Base-by-base conservation (phyloP, 2,329 filamentous ascomycete genomes). In the Nigrospora sphaerica region DNA sequence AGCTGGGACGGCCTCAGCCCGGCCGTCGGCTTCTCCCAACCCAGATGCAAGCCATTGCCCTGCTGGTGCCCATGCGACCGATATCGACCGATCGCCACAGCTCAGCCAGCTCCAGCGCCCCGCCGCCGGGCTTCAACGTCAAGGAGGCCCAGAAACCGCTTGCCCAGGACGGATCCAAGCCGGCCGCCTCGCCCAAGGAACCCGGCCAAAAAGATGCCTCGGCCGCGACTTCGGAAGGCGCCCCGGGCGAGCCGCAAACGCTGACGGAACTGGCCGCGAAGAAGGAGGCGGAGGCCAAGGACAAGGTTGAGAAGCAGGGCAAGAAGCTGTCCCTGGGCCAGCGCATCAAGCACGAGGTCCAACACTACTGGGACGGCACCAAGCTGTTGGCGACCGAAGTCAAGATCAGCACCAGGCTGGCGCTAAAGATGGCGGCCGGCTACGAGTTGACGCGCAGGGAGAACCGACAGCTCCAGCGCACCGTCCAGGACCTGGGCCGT, bases 351-450 rank as follows among this genome's bases (percentile, higher is more conserved):
- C 91, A 95, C 66, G 93, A 98, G 68, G 77, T 76, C 13, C 81
- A 85, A 51, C 93, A 98, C 67, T 98, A 98, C 72, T 97, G 93
- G 92, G 93, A 98, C 68, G 93, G 93, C 49, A 97, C 90, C 28
- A 98, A 98, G 70, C 75, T 98, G 59, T 74, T 98, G 55, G 91
- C 85, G 18, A 87, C 89, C 2, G 93, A 98, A 70, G 83, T 97
- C 62, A 88, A 75, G 68, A 98, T 98, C 64, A 97, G 92, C 66
- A 88, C 86, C 51, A 85, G 85, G 52, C 72, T 98, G 54, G 93
- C 91, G 6, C 68, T 96, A 65, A 97, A 96, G 74, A 98, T 98
- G 93, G 90, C 91, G 13, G 91, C 88, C 49, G 93, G 93, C 9
- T 98, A 98, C 70, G 93, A 98, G 68, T 81, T 98, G 53, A 96